Evolutionary conservation across 768 basidiomycete species (phyloP), one percentile per base, ranked within the genome.

Genomic region (Auriscalpium orientale): DNA sequence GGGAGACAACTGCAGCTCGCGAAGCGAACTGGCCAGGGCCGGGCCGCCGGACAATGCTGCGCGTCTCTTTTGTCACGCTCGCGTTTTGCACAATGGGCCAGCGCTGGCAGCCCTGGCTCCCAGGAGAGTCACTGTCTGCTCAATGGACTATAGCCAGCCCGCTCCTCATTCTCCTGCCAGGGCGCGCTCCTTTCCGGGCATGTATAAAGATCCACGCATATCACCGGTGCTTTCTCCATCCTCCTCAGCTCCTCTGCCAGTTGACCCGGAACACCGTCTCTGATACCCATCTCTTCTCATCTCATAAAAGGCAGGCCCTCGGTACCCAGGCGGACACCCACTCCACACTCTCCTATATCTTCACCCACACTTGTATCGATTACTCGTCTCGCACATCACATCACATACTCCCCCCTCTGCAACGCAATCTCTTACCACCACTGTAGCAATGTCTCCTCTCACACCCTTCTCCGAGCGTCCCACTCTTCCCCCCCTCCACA

Each of bases 251-350:
- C 52, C 37, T 18, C 49, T 15, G 21, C 37, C 45, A 46, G 38
- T 48, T 22, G 18, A 18, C 40, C 4, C 48, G 48, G 48, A 34
- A 61, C 61, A 58, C 55, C n/a, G 43, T 56, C 55, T 50, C 52
- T 47, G 22, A 55, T 47, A 20, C 28, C 35, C 40, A 38, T 53
- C 36, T 40, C 52, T 48, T 46, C 55, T 60, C 46, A 37, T 47
- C 44, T 20, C 34, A 61, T 54, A 61, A 53, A 66, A 66, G 67
- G 67, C 68, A 66, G 66, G 62, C 65, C 66, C 65, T 65, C 53
- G 65, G 60, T 60, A 64, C 66, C 67, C 66, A 49, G 63, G 68
- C 55, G 65, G 69, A 58, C 57, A 12, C 56, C 56, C 22, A 48
- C 22, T 16, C 35, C 16, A 20, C 36, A 40, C 36, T 20, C 40